Conservation (phyloP, 2,329 filamentous ascomycete species). For the Aspergillaceae sp. region DNA sequence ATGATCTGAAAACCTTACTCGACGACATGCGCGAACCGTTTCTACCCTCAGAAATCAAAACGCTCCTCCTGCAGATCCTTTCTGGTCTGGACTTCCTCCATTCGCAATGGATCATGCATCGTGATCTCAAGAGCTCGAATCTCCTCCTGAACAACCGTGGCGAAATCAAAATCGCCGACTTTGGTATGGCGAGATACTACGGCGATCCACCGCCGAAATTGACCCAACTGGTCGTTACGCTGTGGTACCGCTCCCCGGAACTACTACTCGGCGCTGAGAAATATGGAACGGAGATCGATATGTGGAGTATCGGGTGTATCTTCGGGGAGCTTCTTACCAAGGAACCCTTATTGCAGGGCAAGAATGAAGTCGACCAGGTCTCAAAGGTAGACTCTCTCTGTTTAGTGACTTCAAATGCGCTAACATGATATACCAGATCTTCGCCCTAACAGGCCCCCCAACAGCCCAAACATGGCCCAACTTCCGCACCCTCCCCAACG, state of each 20-base stretch:
- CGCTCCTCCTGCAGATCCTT: constrained; percentile 72
- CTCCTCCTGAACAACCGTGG: constrained; percentile 93
- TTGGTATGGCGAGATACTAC: constrained; percentile 91
- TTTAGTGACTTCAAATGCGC: neutral
- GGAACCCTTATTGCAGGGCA: constrained; percentile 74
- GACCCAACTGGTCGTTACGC: constrained; percentile 87
- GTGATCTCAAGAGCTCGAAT: constrained; percentile 88
- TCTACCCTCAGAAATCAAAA: constrained; percentile 84
- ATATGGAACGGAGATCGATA: constrained; percentile 73
- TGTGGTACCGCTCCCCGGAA: constrained; percentile 94
- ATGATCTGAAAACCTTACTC: constrained; percentile 87
- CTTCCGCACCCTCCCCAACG: constrained; percentile 81
- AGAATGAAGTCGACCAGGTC: constrained; percentile 87
- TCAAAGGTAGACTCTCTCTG: constrained; percentile 44
- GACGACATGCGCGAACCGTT: constrained; percentile 94
- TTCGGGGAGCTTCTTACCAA: constrained; percentile 84
- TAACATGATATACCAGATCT: constrained; percentile 48
- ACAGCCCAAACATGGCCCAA: constrained; percentile 74
- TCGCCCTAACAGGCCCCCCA: constrained; percentile 79
- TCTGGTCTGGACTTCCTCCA: constrained; percentile 80
- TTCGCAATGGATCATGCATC: constrained; percentile 80
- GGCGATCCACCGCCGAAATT: constrained; percentile 69
- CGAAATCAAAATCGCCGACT: constrained; percentile 91
- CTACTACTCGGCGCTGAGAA: constrained; percentile 69
- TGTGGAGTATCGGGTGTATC: constrained; percentile 95